These are phyloP conservation scores for Talaromyces sp. DNA, from an alignment of 2,329 filamentous ascomycete species.

Conservation along the genomic window DNA sequence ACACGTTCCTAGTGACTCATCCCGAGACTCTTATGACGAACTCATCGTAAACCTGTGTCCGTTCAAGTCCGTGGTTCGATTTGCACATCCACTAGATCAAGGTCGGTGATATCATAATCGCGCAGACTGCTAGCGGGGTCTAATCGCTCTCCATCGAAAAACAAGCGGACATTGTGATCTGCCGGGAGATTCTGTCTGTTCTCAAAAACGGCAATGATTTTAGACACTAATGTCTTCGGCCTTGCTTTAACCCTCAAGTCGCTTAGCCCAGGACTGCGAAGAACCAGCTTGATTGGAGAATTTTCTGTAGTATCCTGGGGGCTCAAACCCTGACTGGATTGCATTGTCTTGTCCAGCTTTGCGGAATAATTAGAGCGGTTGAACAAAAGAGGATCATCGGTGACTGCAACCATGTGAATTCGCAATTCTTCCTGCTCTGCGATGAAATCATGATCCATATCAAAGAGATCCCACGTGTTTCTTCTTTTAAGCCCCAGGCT, in stretches of 20 bases:
- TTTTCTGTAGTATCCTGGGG: constrained; percentile 25
- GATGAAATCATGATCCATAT: constrained; percentile 51
- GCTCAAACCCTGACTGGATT: neutral
- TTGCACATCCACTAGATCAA: constrained; percentile 75
- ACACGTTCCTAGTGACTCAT: too few species aligned
- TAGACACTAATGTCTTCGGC: constrained; percentile 59
- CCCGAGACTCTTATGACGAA: too few species aligned
- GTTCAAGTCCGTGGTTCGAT: constrained; percentile 49
- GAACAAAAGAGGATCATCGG: constrained; percentile 60
- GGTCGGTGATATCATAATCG: constrained; percentile 72
- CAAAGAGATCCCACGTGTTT: constrained; percentile 39
- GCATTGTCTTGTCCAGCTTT: neutral
- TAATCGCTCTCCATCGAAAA: constrained; percentile 76
- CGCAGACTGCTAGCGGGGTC: constrained; percentile 62
- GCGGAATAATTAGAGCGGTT: constrained; percentile 14
- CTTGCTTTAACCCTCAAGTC: constrained; percentile 54
- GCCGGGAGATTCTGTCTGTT: constrained; percentile 54
- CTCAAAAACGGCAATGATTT: constrained; percentile 66
- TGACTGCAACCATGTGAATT: constrained; percentile 79
- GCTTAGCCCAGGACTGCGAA: constrained; percentile 55
- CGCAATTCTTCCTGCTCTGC: constrained; percentile 55
- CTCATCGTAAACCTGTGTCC: too few species aligned
- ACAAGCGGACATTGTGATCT: constrained; percentile 61
- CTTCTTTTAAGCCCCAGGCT: constrained; percentile 64
- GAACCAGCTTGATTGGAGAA: constrained; percentile 48